These are phyloP conservation scores for Candida odintsovae DNA, from an alignment of 805 yeast genomes.

Conservation along the genomic window DNA sequence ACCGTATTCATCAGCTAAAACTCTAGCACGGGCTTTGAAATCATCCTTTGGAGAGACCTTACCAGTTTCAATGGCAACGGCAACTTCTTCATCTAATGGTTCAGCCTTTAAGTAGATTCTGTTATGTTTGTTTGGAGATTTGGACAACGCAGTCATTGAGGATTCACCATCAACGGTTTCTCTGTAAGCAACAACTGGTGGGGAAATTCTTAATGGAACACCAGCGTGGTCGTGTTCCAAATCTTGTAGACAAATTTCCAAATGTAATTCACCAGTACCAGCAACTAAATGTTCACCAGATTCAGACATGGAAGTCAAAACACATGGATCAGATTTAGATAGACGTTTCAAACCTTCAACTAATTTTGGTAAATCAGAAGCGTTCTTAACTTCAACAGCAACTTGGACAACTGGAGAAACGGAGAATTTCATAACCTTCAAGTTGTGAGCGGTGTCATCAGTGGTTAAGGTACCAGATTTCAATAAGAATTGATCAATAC, in stretches of 20 bases:
- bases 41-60: conserved; percentile 92
- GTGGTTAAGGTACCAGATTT: conserved; percentile 99
- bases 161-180: conserved; percentile 95
- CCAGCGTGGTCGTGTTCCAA: conserved; percentile 99
- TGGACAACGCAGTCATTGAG: conserved; percentile 92
- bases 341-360: conserved; percentile 99
- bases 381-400: conserved; percentile 99
- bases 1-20: conserved; percentile 97
- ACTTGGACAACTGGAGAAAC: conserved; percentile 99
- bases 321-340: conserved; percentile 99
- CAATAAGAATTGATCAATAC: conserved; percentile 99
- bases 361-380: conserved; percentile 97
- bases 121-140: conserved; percentile 99
- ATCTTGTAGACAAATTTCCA: conserved; percentile 95
- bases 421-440: conserved; percentile 99
- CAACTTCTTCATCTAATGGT: conserved; percentile 91
- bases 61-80: conserved; percentile 90
- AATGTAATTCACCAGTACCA: conserved; percentile 99
- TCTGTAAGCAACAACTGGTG: conserved; percentile 98
- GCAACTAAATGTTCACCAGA: conserved; percentile 99
- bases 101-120: conserved; percentile 97
- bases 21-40: conserved; percentile 98
- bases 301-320: conserved; percentile 76
- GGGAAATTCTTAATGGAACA: conserved; percentile 95
- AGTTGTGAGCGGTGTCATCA: conserved; percentile 94